A percentile compares a stretch with the other conserved stretches of the same genome.
Conservation (phyloP, 1,284 basidiomycete species). For the Apiotrichum mycotoxinovorans region DNA sequence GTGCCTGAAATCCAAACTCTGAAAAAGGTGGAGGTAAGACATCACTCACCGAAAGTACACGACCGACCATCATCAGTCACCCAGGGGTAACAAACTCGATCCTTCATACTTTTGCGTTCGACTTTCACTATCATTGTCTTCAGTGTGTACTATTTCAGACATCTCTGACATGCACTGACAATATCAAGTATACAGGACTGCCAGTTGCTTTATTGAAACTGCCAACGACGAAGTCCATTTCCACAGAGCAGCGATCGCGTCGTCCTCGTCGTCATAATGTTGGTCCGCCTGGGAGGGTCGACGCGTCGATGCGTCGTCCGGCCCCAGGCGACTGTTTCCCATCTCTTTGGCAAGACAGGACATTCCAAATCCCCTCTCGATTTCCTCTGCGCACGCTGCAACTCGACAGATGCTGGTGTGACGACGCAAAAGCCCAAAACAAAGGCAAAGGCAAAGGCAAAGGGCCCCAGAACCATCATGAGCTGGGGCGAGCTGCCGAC, state of each 20-base stretch:
- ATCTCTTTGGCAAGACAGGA: background rate
- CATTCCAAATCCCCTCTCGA: too few relatives aligned
- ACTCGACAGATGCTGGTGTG: background rate
- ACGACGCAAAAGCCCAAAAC: background rate
- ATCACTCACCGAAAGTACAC: background rate
- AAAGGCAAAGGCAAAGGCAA: background rate
- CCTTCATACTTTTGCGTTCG: too few relatives aligned
- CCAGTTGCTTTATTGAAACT: too few relatives aligned
- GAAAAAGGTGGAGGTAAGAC: background rate
- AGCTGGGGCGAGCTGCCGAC: slow-evolving; percentile 17
- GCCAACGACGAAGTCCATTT: too few relatives aligned
- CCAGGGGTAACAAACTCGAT: too few relatives aligned
- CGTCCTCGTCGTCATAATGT: background rate
- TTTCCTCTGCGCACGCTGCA: background rate
- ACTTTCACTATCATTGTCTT: too few relatives aligned
- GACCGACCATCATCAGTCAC: too few relatives aligned
- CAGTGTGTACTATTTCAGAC: too few relatives aligned
- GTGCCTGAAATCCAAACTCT: background rate
- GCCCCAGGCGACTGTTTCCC: background rate
- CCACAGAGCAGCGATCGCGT: background rate
- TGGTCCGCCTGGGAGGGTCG: slow-evolving; percentile 10
- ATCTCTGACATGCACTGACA: too few relatives aligned
- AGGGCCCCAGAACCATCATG: background rate
- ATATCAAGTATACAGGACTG: too few relatives aligned
- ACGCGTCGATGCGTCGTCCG: background rate